Percentiles rank a stretch among this genome's conserved stretches.
Conservation (phyloP, 2,329 filamentous ascomycete species). For the Ophiostoma sp. region DNA sequence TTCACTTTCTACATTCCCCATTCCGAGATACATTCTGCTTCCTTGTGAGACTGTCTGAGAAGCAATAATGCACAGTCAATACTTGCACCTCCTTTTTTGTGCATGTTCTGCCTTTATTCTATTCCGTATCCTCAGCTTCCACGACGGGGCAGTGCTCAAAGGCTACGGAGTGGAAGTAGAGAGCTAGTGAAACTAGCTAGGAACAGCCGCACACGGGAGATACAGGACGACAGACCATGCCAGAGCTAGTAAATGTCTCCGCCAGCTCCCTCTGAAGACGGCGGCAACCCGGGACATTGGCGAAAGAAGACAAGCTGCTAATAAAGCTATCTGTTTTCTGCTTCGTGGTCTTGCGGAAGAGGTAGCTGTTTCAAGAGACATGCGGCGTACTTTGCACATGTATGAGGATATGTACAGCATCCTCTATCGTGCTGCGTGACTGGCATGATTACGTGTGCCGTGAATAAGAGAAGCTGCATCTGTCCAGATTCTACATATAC, state of each 20-base stretch:
- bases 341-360: background rate
- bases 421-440: no score
- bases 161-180: background rate
- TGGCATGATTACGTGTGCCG: no score
- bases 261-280: background rate
- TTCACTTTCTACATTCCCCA: background rate
- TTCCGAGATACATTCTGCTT: no score
- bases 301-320: background rate
- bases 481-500: no score
- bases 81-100: slow-evolving; percentile 3
- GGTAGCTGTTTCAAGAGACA: background rate
- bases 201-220: slow-evolving; percentile 3
- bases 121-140: background rate
- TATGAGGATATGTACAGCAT: no score
- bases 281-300: background rate
- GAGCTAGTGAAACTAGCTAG: slow-evolving; percentile 4
- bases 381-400: background rate
- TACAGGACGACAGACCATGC: background rate
- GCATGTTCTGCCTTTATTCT: background rate
- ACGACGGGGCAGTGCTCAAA: slow-evolving; percentile 7
- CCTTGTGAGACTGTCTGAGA: background rate
- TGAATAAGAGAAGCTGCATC: no score
- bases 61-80: slow-evolving; percentile 2
- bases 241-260: background rate
- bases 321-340: background rate